A percentile compares a stretch with the other conserved stretches of the same genome.
Evolutionary conservation across 192 early-diverging fungal genomes (phyloP).

Genomic region (Backusella sp.): DNA sequence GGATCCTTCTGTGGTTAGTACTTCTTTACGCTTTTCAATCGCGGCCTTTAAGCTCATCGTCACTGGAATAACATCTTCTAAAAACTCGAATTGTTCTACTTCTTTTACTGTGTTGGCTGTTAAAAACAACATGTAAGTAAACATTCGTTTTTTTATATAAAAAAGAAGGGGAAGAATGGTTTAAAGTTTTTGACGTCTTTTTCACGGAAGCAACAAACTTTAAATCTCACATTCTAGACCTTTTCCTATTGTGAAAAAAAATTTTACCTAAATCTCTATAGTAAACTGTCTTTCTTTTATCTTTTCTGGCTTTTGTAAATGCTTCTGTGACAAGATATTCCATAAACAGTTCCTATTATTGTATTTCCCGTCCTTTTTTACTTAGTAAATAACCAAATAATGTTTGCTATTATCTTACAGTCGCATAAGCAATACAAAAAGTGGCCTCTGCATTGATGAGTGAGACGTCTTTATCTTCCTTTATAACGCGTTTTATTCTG

Average conservation of each 20-base stretch:
- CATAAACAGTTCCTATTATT: constrained; percentile 61
- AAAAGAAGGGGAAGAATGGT: background rate
- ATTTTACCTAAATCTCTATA: constrained; percentile 69
- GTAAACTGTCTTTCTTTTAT: constrained; percentile 70
- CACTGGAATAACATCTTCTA: constrained; percentile 46
- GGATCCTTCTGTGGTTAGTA: constrained; percentile 30
- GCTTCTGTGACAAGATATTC: constrained; percentile 64
- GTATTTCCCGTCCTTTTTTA: background rate
- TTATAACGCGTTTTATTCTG: constrained; percentile 70
- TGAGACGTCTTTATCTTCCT: constrained; percentile 71
- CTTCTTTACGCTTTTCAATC: constrained; percentile 37
- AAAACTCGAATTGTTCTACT: constrained; percentile 36
- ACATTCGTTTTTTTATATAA: background rate
- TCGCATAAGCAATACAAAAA: constrained; percentile 63
- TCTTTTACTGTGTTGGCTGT: constrained; percentile 36
- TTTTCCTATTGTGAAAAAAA: background rate
- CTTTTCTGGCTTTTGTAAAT: constrained; percentile 56
- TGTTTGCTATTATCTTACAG: constrained; percentile 36
- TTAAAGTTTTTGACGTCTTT: background rate
- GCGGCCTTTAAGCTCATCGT: constrained; percentile 45
- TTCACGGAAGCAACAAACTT: background rate
- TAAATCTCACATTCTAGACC: background rate
- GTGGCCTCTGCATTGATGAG: constrained; percentile 66
- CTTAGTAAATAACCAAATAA: background rate
- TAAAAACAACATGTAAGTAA: background rate